Percentiles rank a stretch among this genome's conserved stretches.
These are phyloP conservation scores for Botrytis porri DNA, from an alignment of 2,329 filamentous ascomycete genomes.

Conservation along the genomic window DNA sequence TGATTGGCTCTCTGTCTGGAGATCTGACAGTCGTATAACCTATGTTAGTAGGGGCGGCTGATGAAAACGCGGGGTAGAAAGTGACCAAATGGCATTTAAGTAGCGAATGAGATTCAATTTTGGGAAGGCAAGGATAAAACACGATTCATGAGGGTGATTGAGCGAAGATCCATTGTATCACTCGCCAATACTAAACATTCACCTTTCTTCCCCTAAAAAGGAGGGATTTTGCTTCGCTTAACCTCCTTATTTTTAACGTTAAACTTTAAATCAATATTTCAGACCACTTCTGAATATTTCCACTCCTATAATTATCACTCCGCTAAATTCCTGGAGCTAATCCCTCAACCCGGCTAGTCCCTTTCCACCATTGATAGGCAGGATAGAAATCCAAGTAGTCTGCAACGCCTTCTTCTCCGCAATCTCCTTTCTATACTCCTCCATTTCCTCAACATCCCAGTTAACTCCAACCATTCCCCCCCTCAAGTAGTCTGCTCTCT, in stretches of 20 bases:
- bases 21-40: not conserved
- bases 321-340: not conserved
- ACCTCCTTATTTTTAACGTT: not conserved
- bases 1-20: not conserved
- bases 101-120: not conserved
- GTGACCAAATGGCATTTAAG: not conserved
- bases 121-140: not conserved
- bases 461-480: constrained; percentile 34
- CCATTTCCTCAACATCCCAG: constrained; percentile 40
- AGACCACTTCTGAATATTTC: not conserved
- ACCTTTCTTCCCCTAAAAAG: not conserved
- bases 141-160: not conserved
- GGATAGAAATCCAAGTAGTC: constrained; percentile 14
- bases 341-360: not conserved
- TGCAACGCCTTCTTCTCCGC: constrained; percentile 31
- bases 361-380: not conserved
- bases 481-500: constrained; percentile 39
- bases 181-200: not conserved
- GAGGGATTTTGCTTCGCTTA: not conserved
- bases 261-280: not conserved
- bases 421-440: constrained; percentile 34
- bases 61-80: not conserved
- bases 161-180: not conserved
- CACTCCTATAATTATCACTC: not conserved
- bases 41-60: not conserved